Base-by-base conservation (phyloP, 176 grass and related monocot species). In the Phyllostachys edulis region DNA sequence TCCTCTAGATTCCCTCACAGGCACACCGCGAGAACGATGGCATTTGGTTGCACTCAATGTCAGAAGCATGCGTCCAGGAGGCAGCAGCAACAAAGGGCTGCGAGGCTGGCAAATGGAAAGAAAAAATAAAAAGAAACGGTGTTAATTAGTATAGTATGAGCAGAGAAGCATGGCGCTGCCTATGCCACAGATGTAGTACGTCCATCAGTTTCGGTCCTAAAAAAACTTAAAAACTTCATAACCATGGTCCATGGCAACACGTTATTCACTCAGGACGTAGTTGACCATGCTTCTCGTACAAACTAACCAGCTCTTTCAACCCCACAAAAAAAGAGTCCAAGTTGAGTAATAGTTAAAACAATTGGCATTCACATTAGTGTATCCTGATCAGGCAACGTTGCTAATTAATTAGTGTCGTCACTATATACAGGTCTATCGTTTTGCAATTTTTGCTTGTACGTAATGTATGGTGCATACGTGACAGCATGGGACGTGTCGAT, bases 1-100 rank as follows among this genome's bases (percentile, higher is more conserved):
- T 34, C 37, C n/a, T 34, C 13, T 38, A 26, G 13, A 17, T 52
- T 51, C 32, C 57, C 20, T 55, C 24, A 47, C 7, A 32, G 24
- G 24, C 49, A 67, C 23, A 20, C 23, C 15, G 37, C 5, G 5
- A 73, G 42, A 55, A 84, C 10, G 32, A 44, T 13, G 10, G 9
- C 36, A 24, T 20, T 56, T 17, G 24, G 46, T 16, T 26, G 5
- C 14, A n/a, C 21, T 46, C 21, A 73, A 34, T 54, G 18, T 82
- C 50, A 82, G 78, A 85, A 85, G 78, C 90, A 88, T 1, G 78
- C 72, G 50, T 91, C 90, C 82, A 91, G 24, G 27, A 91, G 52
- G 73, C 90, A 91, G 77, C 90, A 85, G 47, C 82, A 88, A 17
- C 90, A 91, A 23, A 76, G 63, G 3, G 81, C 89, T 13, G 77